phyloP scores from a whole-genome alignment of 106 monocot species.

The Dendrobium officinale region DNA sequence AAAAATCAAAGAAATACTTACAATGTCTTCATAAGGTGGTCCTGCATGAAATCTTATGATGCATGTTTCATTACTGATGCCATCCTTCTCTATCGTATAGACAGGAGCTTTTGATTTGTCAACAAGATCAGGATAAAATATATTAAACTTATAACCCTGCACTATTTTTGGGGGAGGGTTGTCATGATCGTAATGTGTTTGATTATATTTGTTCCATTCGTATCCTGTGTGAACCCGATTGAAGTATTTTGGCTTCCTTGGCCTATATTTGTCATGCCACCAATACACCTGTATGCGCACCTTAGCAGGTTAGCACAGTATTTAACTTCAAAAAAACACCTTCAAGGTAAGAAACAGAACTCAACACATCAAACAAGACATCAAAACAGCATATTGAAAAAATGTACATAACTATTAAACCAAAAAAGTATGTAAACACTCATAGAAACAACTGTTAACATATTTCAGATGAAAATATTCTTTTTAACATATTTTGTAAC shows the following conservation, averaged over 20 bases:
- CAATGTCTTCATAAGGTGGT: conserved; percentile 95
- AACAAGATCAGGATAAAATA: conserved; percentile 93
- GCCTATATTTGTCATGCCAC: conserved; percentile 99
- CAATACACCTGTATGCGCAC: conserved; percentile 63
- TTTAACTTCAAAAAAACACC: no score
- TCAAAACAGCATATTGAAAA: no score
- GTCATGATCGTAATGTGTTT: conserved; percentile 96
- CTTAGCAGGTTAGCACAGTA: background rate
- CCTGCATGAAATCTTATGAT: conserved; percentile 93
- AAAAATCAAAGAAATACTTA: conserved; percentile 25
- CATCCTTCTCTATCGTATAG: conserved; percentile 86
- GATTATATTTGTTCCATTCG: conserved; percentile 98
- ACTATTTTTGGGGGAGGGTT: conserved; percentile 95
- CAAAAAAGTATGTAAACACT: no score
- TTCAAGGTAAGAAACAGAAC: no score
- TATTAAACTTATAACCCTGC: conserved; percentile 97
- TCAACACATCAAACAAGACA: no score
- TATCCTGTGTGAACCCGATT: conserved; percentile 96
- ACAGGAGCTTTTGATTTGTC: conserved; percentile 81
- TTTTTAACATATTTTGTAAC: no score
- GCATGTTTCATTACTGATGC: conserved; percentile 80
- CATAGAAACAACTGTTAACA: no score
- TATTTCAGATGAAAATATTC: no score
- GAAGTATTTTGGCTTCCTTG: conserved; percentile 94
- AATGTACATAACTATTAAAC: no score